Conservation (phyloP, 2,329 filamentous ascomycete species). For the Talaromyces sp. region DNA sequence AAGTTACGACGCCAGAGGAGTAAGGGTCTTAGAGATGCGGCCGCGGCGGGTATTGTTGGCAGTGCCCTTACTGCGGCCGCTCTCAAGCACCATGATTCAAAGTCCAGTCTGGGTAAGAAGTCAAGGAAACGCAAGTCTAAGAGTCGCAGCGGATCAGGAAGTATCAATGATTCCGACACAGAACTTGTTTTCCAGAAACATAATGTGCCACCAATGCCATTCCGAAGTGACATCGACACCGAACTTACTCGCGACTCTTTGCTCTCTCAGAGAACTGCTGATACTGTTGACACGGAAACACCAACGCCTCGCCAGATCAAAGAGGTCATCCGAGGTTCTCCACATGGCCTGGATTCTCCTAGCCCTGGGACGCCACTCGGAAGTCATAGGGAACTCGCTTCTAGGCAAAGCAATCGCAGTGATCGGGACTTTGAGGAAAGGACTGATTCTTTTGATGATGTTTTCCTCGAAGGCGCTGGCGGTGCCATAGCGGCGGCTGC, state of each 20-base stretch:
- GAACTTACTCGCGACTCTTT: slow-evolving; percentile 87
- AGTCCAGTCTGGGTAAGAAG: slow-evolving; percentile 51
- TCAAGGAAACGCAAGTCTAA: slow-evolving; percentile 44
- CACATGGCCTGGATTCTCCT: slow-evolving; percentile 54
- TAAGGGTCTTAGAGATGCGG: slow-evolving; percentile 54
- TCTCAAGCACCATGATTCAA: slow-evolving; percentile 63
- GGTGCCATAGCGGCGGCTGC: slow-evolving; percentile 41
- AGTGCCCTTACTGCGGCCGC: slow-evolving; percentile 61
- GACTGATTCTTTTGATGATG: slow-evolving; percentile 30
- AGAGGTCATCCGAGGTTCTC: slow-evolving; percentile 60
- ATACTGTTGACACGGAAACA: slow-evolving; percentile 58
- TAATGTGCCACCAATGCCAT: slow-evolving; percentile 75
- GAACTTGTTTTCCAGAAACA: slow-evolving; percentile 54
- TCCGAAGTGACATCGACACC: slow-evolving; percentile 81
- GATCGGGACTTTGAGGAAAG: slow-evolving; percentile 31
- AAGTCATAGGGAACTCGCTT: slow-evolving; percentile 43
- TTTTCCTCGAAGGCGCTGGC: slow-evolving; percentile 30
- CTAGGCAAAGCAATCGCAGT: slow-evolving; percentile 8
- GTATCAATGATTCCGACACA: slow-evolving; percentile 56
- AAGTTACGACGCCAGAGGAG: slow-evolving; percentile 53
- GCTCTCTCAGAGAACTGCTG: slow-evolving; percentile 72
- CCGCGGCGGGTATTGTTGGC: slow-evolving; percentile 54
- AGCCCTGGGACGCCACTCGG: slow-evolving; percentile 50
- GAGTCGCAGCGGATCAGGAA: slow-evolving; percentile 51
- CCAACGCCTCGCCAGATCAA: slow-evolving; percentile 61